Percentiles rank a stretch among this genome's conserved stretches.
phyloP scores from a whole-genome alignment of 805 yeast species.

The Myxozyma vanderwaltii region DNA sequence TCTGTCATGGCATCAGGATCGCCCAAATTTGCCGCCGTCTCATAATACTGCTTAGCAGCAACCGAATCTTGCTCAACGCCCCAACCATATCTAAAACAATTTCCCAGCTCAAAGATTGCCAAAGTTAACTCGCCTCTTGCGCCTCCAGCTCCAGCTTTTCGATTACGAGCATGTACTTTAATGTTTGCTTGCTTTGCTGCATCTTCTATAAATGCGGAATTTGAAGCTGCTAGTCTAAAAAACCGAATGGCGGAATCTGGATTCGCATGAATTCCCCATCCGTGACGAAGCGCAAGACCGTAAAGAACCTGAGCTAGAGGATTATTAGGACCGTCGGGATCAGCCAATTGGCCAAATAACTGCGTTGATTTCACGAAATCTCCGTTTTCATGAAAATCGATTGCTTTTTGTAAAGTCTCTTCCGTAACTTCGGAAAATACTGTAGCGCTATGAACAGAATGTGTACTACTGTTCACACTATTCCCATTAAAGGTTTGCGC shows the following conservation, averaged over 20 bases:
- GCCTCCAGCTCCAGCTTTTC: constrained; percentile 27
- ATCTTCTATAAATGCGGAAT: constrained; percentile 34
- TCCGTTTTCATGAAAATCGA: constrained; percentile 39
- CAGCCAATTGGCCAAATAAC: constrained; percentile 36
- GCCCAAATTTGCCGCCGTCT: constrained; percentile 41
- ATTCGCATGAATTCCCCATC: constrained; percentile 39
- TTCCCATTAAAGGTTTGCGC: too few relatives aligned
- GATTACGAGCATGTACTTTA: constrained; percentile 13
- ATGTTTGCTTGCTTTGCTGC: constrained; percentile 14
- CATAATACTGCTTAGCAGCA: constrained; percentile 39
- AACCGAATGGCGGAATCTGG: constrained; percentile 35
- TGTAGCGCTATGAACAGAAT: background rate
- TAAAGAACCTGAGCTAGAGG: constrained; percentile 41
- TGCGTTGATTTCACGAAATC: constrained; percentile 27
- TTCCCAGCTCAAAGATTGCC: constrained; percentile 41
- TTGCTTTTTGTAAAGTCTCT: constrained; percentile 36
- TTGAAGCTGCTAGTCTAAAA: constrained; percentile 37
- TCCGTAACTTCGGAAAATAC: constrained; percentile 15
- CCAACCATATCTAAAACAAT: constrained; percentile 42
- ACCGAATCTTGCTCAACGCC: constrained; percentile 38
- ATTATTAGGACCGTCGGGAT: constrained; percentile 33
- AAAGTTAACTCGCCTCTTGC: constrained; percentile 37
- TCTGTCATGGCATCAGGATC: constrained; percentile 42
- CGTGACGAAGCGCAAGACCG: constrained; percentile 41
- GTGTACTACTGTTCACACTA: too few relatives aligned